Evolutionary conservation across 1,284 basidiomycete genomes (phyloP), one percentile per base, ranked within the genome.

Genomic region (Moesziomyces sp.): DNA sequence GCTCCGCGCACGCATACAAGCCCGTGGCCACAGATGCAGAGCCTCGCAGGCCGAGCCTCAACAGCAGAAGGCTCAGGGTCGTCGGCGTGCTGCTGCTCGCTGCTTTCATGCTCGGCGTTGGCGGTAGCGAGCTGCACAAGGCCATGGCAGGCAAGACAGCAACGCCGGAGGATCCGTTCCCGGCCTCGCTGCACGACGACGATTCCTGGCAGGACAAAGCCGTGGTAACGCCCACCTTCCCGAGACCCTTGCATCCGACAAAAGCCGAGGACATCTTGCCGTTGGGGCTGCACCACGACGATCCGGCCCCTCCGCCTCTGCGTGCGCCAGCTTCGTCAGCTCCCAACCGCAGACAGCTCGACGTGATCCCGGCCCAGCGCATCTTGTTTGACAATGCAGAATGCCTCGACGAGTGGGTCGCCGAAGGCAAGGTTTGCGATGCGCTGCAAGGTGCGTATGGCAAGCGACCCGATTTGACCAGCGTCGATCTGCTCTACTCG

Each of bases 401-500:
- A 3, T 71, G 68, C 24, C 10, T 75, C 16, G 61, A 71, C 1
- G 56, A 45, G 14, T 75, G 73, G 73, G 30, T 75, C 7, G 40
- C 60, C 5, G 14, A 64, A 1, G 70, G 70, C 3, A 54, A 16
- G 0, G 52, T 68, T 5, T 73, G 70, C 52, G 50, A 73, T 30
- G 51, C 24, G 16, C 47, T 74, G 10, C 47, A 50, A 0, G 46
- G 54, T 23, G 42, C 61, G 45, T 73, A 57, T 43, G 43, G 50
- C 18, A 43, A 47, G 13, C 57, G 28, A 35, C 43, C 49, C 19
- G 69, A 68, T 5, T 46, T 61, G 11, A 59, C 52, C 43, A 38
- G 46, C 16, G n/a, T 76, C 30, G 73, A 77, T n/a, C 19, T 71
- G 14, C 46, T 77, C 40, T 70, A 62, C 26, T 53, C 68, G 0